Conservation (phyloP, 306 rosid genomes). For the Comarum palustre region DNA sequence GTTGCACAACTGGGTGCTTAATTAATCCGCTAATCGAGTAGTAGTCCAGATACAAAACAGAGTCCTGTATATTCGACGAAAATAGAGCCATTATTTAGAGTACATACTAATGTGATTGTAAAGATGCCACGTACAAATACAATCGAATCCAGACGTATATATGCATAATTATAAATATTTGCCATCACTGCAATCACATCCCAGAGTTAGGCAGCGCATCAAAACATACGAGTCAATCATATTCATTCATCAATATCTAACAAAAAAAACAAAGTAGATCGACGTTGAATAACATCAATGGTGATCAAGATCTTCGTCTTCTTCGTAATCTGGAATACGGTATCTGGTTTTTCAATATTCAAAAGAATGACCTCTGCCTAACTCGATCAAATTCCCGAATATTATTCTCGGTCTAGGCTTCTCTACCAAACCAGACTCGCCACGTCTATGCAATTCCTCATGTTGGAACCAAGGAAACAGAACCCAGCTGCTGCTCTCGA, state of each 20-base stretch:
- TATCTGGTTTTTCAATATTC: background rate
- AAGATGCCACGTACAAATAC: background rate
- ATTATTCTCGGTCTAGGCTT: constrained; percentile 1
- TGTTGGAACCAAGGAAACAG: constrained; percentile 58
- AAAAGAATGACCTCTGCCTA: constrained; percentile 31
- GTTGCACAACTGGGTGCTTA: background rate
- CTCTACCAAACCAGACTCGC: constrained; percentile 19
- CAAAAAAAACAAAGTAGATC: background rate
- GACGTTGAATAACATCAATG: background rate
- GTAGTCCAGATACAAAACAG: background rate
- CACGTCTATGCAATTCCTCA: constrained; percentile 33
- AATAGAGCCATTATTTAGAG: background rate
- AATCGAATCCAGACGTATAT: background rate
- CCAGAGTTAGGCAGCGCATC: constrained; percentile 29
- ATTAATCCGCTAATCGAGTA: background rate
- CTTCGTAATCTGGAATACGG: background rate
- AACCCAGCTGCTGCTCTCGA: constrained; percentile 27
- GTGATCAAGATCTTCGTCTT: background rate
- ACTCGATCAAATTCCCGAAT: constrained; percentile 14
- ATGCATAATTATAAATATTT: background rate
- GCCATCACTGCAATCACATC: background rate
- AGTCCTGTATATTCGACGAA: background rate
- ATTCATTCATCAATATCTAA: background rate
- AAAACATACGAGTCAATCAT: constrained; percentile 1
- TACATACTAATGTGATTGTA: background rate